phyloP scores from a whole-genome alignment of 148 eudicot genomes.

The Vaccinium vitisidaea region DNA sequence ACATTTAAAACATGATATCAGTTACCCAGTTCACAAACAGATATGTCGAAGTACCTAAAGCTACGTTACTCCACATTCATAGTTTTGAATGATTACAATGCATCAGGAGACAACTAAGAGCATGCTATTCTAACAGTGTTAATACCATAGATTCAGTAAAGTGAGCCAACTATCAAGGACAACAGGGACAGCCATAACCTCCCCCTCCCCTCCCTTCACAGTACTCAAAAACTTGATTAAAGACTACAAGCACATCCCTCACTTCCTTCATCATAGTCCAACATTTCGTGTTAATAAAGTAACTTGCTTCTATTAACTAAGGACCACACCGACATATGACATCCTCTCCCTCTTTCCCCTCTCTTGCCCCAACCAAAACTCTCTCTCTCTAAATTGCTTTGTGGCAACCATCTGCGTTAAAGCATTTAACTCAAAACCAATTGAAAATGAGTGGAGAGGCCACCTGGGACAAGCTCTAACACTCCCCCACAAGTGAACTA shows the following conservation, averaged over 20 bases:
- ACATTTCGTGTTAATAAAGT: not conserved
- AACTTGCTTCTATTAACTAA: not conserved
- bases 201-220: not conserved
- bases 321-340: not conserved
- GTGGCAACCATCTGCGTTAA: not conserved
- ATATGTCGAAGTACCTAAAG: not conserved
- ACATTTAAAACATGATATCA: not conserved
- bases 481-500: too few species aligned
- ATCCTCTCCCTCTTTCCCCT: not conserved
- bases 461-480: too few species aligned
- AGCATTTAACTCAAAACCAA: not conserved
- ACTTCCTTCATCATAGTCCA: not conserved
- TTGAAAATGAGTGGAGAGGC: too few species aligned
- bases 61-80: not conserved
- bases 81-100: not conserved
- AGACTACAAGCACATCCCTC: not conserved
- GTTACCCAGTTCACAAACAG: not conserved
- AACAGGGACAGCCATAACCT: not conserved
- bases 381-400: not conserved
- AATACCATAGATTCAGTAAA: not conserved
- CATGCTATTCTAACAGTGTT: not conserved
- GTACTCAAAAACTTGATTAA: too few species aligned
- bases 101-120: conserved; percentile 11
- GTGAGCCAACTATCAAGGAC: not conserved
- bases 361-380: not conserved